phyloP scores from a whole-genome alignment of 2,329 filamentous ascomycete species.

The Nannizziopsis barbatae region DNA sequence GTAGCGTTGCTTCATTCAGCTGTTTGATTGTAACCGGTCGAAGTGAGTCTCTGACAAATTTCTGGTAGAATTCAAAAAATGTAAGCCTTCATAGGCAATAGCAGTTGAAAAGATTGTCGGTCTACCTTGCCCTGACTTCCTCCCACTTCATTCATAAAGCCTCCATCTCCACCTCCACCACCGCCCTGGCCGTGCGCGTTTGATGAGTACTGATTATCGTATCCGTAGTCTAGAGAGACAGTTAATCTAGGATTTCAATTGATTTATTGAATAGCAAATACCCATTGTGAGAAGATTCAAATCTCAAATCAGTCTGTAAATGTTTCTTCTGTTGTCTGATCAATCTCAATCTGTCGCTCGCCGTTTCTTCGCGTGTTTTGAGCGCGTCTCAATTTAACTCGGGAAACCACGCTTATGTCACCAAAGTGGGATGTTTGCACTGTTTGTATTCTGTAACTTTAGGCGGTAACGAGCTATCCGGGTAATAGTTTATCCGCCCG shows the following conservation, averaged over 20 bases:
- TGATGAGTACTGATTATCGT: conserved; percentile 38
- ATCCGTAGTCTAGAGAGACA: conserved; percentile 24
- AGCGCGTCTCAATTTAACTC: conserved; percentile 1
- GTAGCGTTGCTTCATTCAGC: conserved; percentile 68
- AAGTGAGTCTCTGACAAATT: conserved; percentile 34
- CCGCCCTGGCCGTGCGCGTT: conserved; percentile 48
- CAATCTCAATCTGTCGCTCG: neutral
- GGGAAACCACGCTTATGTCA: neutral
- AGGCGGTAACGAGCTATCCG: neutral
- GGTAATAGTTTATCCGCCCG: no score
- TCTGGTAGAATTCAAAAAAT: neutral
- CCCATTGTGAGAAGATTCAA: conserved; percentile 8
- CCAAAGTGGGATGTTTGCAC: neutral
- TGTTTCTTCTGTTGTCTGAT: neutral
- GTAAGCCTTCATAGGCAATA: conserved; percentile 2
- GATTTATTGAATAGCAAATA: neutral
- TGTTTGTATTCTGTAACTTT: neutral
- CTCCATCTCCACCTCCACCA: conserved; percentile 46
- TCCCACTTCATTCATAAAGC: conserved; percentile 47
- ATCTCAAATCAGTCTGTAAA: neutral
- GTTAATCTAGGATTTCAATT: neutral
- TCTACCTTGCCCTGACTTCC: conserved; percentile 39
- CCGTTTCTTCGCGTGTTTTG: conserved; percentile 3
- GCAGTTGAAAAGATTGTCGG: conserved; percentile 17
- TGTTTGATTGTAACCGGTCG: conserved; percentile 95